phyloP scores from a whole-genome alignment of 257 asterid species.

The Gentiana straminea region DNA sequence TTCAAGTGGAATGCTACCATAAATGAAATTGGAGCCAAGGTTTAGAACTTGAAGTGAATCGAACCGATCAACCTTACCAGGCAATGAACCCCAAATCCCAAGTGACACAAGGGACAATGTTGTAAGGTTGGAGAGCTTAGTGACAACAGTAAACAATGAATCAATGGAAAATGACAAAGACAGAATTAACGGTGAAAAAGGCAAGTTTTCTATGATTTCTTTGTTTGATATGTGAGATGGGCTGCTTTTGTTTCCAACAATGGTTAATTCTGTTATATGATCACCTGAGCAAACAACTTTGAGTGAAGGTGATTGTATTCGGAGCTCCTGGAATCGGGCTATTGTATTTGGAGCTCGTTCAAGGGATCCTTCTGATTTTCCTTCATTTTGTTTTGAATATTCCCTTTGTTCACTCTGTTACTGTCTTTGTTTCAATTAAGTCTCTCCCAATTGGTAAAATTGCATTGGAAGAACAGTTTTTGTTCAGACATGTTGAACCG shows the following conservation, averaged over 20 bases:
- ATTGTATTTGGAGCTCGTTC: slow-evolving; percentile 55
- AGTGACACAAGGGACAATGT: slow-evolving; percentile 58
- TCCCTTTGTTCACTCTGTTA: slow-evolving; percentile 46
- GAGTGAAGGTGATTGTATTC: slow-evolving; percentile 39
- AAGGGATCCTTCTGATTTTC: slow-evolving; percentile 68
- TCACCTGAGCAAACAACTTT: slow-evolving; percentile 50
- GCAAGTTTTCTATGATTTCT: slow-evolving; percentile 19
- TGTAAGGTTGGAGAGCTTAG: slow-evolving; percentile 55
- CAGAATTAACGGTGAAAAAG: slow-evolving; percentile 30
- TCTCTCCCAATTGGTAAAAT: slow-evolving; percentile 59
- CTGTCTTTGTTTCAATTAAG: slow-evolving; percentile 60
- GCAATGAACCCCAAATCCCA: slow-evolving; percentile 83
- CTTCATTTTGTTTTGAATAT: slow-evolving; percentile 47
- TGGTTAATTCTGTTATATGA: slow-evolving; percentile 60
- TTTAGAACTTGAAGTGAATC: slow-evolving; percentile 56
- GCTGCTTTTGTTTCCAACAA: slow-evolving; percentile 62
- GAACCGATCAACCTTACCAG: slow-evolving; percentile 54
- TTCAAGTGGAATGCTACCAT: slow-evolving; percentile 50
- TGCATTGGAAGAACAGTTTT: slow-evolving; percentile 37
- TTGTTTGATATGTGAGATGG: slow-evolving; percentile 25
- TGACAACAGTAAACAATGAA: slow-evolving; percentile 76
- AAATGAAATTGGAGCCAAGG: slow-evolving; percentile 57
- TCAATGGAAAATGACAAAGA: slow-evolving; percentile 55
- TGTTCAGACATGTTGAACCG: slow-evolving; percentile 51
- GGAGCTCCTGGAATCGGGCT: slow-evolving; percentile 57